A percentile compares a stretch with the other conserved stretches of the same genome.
phyloP scores from a whole-genome alignment of 306 rosid genomes.

The Lablab purpureus region DNA sequence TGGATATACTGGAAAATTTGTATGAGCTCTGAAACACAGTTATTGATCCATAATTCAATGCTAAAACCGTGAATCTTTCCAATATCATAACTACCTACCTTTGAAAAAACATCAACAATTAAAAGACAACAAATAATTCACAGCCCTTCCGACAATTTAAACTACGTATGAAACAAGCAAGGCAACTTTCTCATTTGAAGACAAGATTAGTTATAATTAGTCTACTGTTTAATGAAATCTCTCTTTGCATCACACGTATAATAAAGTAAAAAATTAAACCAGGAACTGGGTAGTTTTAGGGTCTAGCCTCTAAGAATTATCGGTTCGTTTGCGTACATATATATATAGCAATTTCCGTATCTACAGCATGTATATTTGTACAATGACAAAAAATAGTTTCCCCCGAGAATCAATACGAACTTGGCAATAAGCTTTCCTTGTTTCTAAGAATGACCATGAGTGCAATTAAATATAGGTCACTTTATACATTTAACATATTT shows the following conservation, averaged over 20 bases:
- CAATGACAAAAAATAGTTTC: too few relatives aligned
- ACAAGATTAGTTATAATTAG: conserved; percentile 53
- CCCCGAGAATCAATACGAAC: too few relatives aligned
- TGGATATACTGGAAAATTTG: conserved; percentile 37
- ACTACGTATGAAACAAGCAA: conserved; percentile 52
- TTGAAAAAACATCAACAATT: conserved; percentile 45
- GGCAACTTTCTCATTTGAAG: conserved; percentile 30
- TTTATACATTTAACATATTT: too few relatives aligned
- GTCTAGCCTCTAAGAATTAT: too few relatives aligned
- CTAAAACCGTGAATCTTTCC: conserved; percentile 62
- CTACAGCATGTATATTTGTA: too few relatives aligned
- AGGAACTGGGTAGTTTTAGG: not conserved
- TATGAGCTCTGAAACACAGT: conserved; percentile 19
- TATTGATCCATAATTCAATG: conserved; percentile 41
- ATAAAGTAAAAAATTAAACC: not conserved
- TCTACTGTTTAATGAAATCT: not conserved
- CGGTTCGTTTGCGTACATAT: too few relatives aligned
- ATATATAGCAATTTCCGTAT: too few relatives aligned
- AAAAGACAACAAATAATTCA: conserved; percentile 34
- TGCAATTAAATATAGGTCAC: not conserved
- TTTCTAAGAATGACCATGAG: not conserved
- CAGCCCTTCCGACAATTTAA: conserved; percentile 46
- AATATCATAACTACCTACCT: conserved; percentile 71
- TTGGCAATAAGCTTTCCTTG: not conserved
- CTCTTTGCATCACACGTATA: too few relatives aligned